A percentile compares a stretch with the other conserved stretches of the same genome.
Conservation (phyloP, 257 asterid genomes). For the Mitragyna speciosa region DNA sequence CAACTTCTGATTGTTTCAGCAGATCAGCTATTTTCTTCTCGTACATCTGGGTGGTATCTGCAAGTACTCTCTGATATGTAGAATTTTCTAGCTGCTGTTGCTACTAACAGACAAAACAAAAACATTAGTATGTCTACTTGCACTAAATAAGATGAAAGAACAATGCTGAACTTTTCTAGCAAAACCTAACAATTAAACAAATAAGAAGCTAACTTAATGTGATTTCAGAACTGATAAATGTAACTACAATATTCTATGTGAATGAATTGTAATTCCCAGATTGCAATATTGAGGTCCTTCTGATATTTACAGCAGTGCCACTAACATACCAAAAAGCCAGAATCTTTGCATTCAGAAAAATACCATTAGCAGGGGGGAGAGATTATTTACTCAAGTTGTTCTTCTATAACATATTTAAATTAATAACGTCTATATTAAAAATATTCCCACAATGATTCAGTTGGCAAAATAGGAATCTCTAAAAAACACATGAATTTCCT, state of each 20-base stretch:
- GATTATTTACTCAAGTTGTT: not conserved
- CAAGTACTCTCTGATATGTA: constrained; percentile 59
- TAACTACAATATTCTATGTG: not conserved
- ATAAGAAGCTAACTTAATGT: not conserved
- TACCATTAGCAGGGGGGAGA: not conserved
- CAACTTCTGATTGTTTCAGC: constrained; percentile 58
- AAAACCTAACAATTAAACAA: not conserved
- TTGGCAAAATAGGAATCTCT: no score
- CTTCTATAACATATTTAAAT: no score
- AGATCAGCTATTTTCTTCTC: constrained; percentile 73
- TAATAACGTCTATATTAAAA: no score
- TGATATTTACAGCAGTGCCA: not conserved
- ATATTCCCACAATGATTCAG: no score
- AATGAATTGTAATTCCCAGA: no score
- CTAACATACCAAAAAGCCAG: not conserved
- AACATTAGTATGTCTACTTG: constrained; percentile 28
- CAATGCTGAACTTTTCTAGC: not conserved
- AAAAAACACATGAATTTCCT: no score
- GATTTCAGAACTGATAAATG: not conserved
- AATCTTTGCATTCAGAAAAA: not conserved
- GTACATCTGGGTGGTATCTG: constrained; percentile 74
- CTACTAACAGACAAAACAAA: constrained; percentile 70
- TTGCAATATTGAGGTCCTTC: not conserved
- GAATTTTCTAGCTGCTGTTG: constrained; percentile 72
- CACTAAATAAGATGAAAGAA: not conserved